phyloP scores from a whole-genome alignment of 2,329 filamentous ascomycete genomes.

The Pezicula rhizophila region DNA sequence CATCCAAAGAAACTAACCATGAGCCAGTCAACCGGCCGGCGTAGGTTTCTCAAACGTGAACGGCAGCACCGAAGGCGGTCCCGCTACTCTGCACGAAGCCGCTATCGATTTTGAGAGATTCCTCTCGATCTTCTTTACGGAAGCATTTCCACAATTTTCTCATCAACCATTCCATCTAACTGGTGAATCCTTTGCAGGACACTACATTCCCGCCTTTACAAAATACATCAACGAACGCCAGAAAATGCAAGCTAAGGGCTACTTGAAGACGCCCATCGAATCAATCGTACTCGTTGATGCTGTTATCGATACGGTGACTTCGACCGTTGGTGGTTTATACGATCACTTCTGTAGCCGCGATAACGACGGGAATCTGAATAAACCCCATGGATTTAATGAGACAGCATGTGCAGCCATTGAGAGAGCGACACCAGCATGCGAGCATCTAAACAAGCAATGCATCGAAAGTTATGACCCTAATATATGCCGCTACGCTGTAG shows the following conservation, averaged over 20 bases:
- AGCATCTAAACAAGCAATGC: constrained; percentile 4
- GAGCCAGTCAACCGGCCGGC: background rate
- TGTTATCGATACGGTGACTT: constrained; percentile 6
- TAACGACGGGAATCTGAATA: background rate
- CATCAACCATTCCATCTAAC: constrained; percentile 11
- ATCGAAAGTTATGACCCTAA: constrained; percentile 8
- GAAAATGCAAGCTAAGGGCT: constrained; percentile 4
- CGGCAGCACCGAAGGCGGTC: constrained; percentile 8
- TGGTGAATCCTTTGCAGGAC: constrained; percentile 18
- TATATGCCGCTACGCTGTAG: constrained; percentile 5
- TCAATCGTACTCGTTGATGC: constrained; percentile 14
- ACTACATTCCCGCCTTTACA: constrained; percentile 16
- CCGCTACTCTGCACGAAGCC: constrained; percentile 9
- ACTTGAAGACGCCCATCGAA: constrained; percentile 6
- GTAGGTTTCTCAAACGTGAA: constrained; percentile 8
- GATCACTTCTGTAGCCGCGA: constrained; percentile 14
- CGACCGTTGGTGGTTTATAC: constrained; percentile 6
- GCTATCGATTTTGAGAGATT: constrained; percentile 15
- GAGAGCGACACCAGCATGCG: constrained; percentile 6
- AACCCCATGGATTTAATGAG: constrained; percentile 4
- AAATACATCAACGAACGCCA: constrained; percentile 9
- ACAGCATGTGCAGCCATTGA: constrained; percentile 8
- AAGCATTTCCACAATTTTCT: constrained; percentile 12
- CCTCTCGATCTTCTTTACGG: constrained; percentile 13
- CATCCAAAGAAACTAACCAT: background rate